Conservation (phyloP, 495 filamentous ascomycete genomes). For the Penicillium dipodomyicola region DNA sequence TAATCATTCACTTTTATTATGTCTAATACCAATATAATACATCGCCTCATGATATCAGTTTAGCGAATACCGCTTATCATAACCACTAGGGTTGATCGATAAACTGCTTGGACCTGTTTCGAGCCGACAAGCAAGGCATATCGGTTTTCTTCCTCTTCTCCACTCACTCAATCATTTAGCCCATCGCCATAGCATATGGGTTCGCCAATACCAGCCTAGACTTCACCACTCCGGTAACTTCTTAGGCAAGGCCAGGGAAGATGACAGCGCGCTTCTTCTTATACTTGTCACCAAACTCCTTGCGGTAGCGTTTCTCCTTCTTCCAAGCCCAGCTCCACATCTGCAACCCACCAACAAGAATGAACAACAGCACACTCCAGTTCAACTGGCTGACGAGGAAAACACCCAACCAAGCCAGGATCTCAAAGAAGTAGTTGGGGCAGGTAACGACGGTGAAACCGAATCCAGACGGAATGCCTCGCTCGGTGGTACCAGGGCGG, state of each 20-base stretch:
- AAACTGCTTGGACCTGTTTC: background rate
- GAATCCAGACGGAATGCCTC: constrained; percentile 81
- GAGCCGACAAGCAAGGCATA: background rate
- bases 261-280: constrained; percentile 82
- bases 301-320: constrained; percentile 87
- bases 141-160: background rate
- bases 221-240: background rate
- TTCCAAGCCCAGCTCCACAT: constrained; percentile 87
- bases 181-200: background rate
- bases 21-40: constrained; percentile 18
- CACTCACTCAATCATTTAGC: background rate
- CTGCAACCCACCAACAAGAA: constrained; percentile 60
- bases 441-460: constrained; percentile 88
- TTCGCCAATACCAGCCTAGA: background rate
- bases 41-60: constrained; percentile 12
- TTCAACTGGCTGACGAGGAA: constrained; percentile 70
- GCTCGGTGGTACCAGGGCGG: constrained; percentile 73
- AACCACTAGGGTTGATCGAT: background rate
- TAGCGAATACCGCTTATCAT: background rate
- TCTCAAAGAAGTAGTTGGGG: constrained; percentile 97
- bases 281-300: constrained; percentile 87
- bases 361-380: constrained; percentile 71
- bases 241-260: constrained; percentile 64
- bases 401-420: constrained; percentile 78
- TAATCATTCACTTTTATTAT: constrained; percentile 24